These are phyloP conservation scores for Blastobotrys petasosporus DNA, from an alignment of 1,139 yeast genomes.

Conservation along the genomic window DNA sequence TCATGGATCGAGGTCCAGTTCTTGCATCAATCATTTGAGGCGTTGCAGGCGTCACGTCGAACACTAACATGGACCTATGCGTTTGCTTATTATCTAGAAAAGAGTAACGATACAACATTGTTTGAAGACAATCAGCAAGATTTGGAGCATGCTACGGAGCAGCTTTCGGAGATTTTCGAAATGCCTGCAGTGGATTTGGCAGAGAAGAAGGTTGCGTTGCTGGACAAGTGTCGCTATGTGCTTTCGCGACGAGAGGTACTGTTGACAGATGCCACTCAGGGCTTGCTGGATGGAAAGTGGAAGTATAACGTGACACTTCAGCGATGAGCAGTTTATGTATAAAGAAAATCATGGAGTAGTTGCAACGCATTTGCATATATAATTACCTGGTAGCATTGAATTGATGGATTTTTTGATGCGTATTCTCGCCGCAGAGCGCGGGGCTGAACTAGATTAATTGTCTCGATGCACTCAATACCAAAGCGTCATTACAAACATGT, in stretches of 20 bases:
- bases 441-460: too few relatives aligned
- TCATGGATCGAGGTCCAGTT: constrained; percentile 93
- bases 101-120: constrained; percentile 41
- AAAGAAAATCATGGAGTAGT: too few relatives aligned
- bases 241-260: constrained; percentile 31
- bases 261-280: constrained; percentile 33
- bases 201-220: constrained; percentile 28
- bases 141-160: constrained; percentile 71
- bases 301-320: constrained; percentile 17
- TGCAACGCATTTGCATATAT: too few relatives aligned
- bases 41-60: constrained; percentile 62
- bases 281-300: constrained; percentile 34
- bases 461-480: too few relatives aligned
- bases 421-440: too few relatives aligned
- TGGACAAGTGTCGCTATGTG: constrained; percentile 37
- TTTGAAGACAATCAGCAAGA: constrained; percentile 73
- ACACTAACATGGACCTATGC: constrained; percentile 91
- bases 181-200: constrained; percentile 32
- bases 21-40: constrained; percentile 62
- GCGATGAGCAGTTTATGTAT: too few relatives aligned
- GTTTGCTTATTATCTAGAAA: constrained; percentile 61
- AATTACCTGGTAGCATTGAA: too few relatives aligned
- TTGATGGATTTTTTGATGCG: too few relatives aligned
- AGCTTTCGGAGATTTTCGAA: constrained; percentile 61
- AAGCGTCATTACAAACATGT: too few relatives aligned